Evolutionary conservation across 2,329 filamentous ascomycete genomes (phyloP), one percentile per base, ranked within the genome.

Genomic region (Fusarium hostae): DNA sequence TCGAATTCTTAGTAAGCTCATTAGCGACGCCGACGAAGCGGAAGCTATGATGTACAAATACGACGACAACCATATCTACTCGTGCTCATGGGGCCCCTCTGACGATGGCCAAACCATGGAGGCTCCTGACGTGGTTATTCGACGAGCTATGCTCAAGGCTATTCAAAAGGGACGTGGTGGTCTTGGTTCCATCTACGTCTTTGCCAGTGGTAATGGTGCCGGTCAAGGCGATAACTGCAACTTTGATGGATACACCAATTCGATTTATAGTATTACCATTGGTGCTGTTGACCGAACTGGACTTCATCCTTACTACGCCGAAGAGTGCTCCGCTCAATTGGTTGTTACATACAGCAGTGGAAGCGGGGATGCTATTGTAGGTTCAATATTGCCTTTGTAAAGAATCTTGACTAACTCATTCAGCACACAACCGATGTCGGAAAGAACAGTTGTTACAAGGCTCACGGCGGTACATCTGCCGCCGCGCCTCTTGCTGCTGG

Each of bases 181-280:
- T 6, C 89, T 91, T 58, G 96, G 96, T 12, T 97, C 94, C 32
- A 93, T 99, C 73, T 99, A 94, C 78, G 96, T 99, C 59, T 99
- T 99, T 81, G 96, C 96, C 45, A 82, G 95, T 73, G 96, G 96
- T 65, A 99, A 99, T 78, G 96, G 96, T 63, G 97, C 95, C 13
- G 85, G 86, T 6, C 89, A 86, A 71, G 95, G 93, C 50, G 96
- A 99, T 81, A 98, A 99, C 82, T 99, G 96, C 87, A 99, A 99
- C 81, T 99, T 99, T 80, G 96, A 99, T 79, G 96, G 96, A 41
- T 99, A 99, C 82, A 99, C 96, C 66, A 99, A 99, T 85, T 98
- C 95, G 79, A 99, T 99, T 76, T 99, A 98, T 86, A 98, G 94
- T 80, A 96, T 99, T 76, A 97, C 95, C 0, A 94, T 99, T 22